Base-by-base conservation (phyloP, 306 rosid genomes). In the Begonia peltatifolia region DNA sequence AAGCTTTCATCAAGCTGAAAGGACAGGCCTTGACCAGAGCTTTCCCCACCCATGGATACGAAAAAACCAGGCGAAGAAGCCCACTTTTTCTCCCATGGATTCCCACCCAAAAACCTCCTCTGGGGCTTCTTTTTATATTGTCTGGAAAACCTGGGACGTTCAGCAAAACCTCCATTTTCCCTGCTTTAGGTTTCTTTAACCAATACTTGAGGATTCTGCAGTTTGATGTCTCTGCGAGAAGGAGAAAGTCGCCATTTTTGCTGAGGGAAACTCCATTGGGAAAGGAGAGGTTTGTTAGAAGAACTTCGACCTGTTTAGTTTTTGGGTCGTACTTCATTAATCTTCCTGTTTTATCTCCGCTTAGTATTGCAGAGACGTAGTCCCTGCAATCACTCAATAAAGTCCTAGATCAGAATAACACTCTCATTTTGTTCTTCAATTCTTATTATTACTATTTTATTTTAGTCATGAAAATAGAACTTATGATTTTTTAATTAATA, bases 41-140 rank as follows among this genome's bases (percentile, higher is more conserved):
- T 46, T 70, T 80, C 36, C 87, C 80, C 13, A 83, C 59, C 64
- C 72, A 63, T 1, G 81, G 70, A 18, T 70, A 46, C 9, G 89
- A 65, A 30, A 83, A 49, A 56, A 80, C 46, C 79, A 70, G 61
- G 23, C 63, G 54, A 35, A 76, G 14, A 22, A 72, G 2, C 12
- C 50, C 71, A 6, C 51, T 68, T 60, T 56, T 69, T 68, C 71
- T 78, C 5, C 89, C 72, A 65, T 74, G 20, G 25, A 87, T 65
- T 65, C 82, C 96, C 1, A 87, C 89, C 96, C 96, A 87, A 63
- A 64, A 83, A 1, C 96, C 94, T 5, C 94, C 89, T 66, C 83
- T 74, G 9, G 75, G 79, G 41, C 94, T 80, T n/a, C 63, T 38
- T 56, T 76, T 78, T 3, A 87, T 76, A 79, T 87, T 87, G 84